Evolutionary conservation across 768 basidiomycete genomes (phyloP).

Genomic region (Amanita exitialis): DNA sequence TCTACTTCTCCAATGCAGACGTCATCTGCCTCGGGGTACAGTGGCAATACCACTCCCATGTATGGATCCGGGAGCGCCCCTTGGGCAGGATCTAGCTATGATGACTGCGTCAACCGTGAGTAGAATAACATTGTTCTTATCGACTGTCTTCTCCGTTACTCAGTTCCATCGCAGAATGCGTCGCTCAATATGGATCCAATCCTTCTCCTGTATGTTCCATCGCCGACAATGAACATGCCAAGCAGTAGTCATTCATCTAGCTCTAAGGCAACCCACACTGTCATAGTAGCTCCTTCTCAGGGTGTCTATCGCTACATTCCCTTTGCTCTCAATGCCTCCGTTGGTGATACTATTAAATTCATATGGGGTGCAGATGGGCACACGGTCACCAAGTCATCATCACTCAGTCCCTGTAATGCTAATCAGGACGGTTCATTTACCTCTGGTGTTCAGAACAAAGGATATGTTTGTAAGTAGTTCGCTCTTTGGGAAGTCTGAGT

Average conservation of each 20-base stretch:
- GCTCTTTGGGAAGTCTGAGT: neutral
- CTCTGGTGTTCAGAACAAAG: constrained; percentile 53
- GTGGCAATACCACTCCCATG: constrained; percentile 33
- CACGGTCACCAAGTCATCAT: constrained; percentile 75
- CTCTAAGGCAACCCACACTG: too few species aligned
- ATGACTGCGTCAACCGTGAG: constrained; percentile 64
- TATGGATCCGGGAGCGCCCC: constrained; percentile 57
- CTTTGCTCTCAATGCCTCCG: constrained; percentile 66
- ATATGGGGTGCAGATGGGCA: constrained; percentile 74
- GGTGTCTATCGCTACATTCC: constrained; percentile 73
- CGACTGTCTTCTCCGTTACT: neutral
- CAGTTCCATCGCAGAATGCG: constrained; percentile 26
- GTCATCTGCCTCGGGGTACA: constrained; percentile 1
- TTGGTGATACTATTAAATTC: constrained; percentile 70
- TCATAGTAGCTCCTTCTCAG: constrained; percentile 58
- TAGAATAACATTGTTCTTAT: constrained; percentile 7
- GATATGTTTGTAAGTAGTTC: constrained; percentile 47
- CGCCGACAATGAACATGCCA: constrained; percentile 18
- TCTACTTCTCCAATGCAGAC: too few species aligned
- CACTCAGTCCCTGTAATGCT: constrained; percentile 65
- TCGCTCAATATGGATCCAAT: too few species aligned
- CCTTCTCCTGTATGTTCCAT: too few species aligned
- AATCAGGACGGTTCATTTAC: constrained; percentile 47
- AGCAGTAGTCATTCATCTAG: too few species aligned
- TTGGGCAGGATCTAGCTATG: constrained; percentile 51